Base-by-base conservation (phyloP, 176 grass and related monocot genomes). In the Oryza punctata region DNA sequence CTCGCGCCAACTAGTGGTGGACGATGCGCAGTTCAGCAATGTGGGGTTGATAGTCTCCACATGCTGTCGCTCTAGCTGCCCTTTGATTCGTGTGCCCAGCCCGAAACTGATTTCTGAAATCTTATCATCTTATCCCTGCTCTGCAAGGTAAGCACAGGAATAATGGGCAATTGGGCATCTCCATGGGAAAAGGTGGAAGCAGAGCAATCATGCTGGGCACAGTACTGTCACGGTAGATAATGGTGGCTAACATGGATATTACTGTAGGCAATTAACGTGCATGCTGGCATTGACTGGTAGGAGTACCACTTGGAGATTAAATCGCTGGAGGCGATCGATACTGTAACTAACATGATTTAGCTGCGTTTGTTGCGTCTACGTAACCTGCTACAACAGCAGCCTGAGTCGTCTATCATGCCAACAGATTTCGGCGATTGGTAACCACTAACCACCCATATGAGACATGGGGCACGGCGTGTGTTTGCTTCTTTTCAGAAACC, bases 51-150 rank as follows among this genome's bases (percentile, higher is more conserved):
- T 35, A 35, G 33, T 13, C 29, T 71, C 66, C 23, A 10, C 67
- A 41, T 54, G 73, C 52, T 37, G 50, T 38, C 50, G 50, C 52
- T 70, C 79, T 50, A 40, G n/a, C 23, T 67, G 13, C 77, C n/a
- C 73, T 49, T 77, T 77, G 64, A 70, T 81, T 12, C 47, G 72
- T 30, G 79, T 59, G 79, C 73, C 74, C 33, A 23, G 1, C 38
- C 64, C 21, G 10, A 27, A 19, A 66, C 57, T 70, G 52, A 21
- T 65, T 69, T 46, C n/a, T 32, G 38, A 60, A 65, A 60, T 12
- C 76, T 67, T 86, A 86, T 75, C 85, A 19, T 15, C 52, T 78
- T 72, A 76, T 81, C 26, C 71, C 24, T 65, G 11, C 23, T n/a
- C 21, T 59, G 60, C 85, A 85, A 30, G 4, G 37, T 44, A 61